Base-by-base conservation (phyloP, 2,329 filamentous ascomycete genomes). In the Cryphonectria japonica region DNA sequence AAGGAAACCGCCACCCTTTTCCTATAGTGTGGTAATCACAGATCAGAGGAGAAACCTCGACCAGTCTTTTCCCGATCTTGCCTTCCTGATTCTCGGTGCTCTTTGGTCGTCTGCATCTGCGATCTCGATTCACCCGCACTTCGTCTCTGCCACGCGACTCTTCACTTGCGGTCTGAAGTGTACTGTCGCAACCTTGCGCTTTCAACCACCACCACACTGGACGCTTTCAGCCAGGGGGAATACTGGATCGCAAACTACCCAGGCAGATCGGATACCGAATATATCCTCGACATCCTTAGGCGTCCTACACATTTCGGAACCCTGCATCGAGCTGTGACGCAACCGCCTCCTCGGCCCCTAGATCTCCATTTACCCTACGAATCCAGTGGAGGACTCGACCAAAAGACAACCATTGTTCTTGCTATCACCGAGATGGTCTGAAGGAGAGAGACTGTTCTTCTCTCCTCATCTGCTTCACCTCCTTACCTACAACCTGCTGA, bases 341-440 rank as follows among this genome's bases (percentile, higher is more conserved):
- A 64, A 14, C 43, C 61, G 54, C 34, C 59, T 59, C 63, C 59
- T 64, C 68, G 50, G 59, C 46, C 61, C 61, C 41, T 61, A 39
- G 62, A 59, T 57, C 60, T 57, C 50, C 16, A 6, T 8, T 67
- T 26, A 9, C 34, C n/a, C 43, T 46, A 65, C 63, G 19, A 34
- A 5, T 9, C 61, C 66, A 37, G 19, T 57, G 34, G 39, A 50
- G 54, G 7, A 32, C 26, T 19, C 32, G 57, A 32, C 13, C 32
- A 60, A 46, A 46, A 46, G 37, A 29, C 43, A 59, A 22, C 50
- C 52, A 57, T 43, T 39, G 63, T 50, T 39, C 50, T 14, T 59
- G 66, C 60, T 52, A 62, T 59, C 46, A 62, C 67, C 71, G 71
- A 71, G 46, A 72, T 72, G 71, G 71, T 72, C 61, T 68, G 63